Evolutionary conservation across 164 flowering plant genomes (phyloP), one percentile per base, ranked within the genome.

Genomic region (Nymphaea thermarum): DNA sequence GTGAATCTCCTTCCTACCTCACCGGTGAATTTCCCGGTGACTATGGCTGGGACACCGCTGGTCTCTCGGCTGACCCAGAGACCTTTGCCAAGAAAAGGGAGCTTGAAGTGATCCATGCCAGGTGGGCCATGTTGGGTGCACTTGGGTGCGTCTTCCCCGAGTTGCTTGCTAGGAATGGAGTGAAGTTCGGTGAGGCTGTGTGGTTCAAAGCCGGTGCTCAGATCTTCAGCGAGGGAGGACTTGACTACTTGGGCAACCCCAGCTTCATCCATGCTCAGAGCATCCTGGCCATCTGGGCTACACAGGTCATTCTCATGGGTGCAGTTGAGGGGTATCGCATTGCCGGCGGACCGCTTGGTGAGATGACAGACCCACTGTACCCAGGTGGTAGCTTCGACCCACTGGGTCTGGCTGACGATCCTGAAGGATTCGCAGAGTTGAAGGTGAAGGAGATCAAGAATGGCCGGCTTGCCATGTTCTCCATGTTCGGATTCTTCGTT

Each of bases 361-460:
- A 71, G 55, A 47, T 71, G 45, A 66, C 65, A 2, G 73, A 71
- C 68, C 73, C 73, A 4, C 65, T 71, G 61, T 71, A 71, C 69
- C 68, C 73, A 2, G 68, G 73, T 16, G 73, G 68, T 59, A 65
- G 72, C 72, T 70, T 70, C 43, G 72, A 70, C 64, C 72, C 72
- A 3, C 18, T 70, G 16, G 72, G 72, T 12, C 68, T 70, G 1
- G 72, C 72, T 14, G 72, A 70, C 2, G 68, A 70, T n/a, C 72
- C 72, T 3, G 72, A 70, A 67, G 72, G 68, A 6, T 70, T 70
- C 7, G 72, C 72, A 0, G 72, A 70, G 53, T 25, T 70, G 64
- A 70, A 70, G 72, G 72, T 70, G 57, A 70, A 70, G 72, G 72
- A 70, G 72, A 43, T 70, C 60, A 70, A 70, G 72, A 70, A 70